Evolutionary conservation across 78 protist genomes (phyloP).

Genomic region (Dictyostelium discoideum): DNA sequence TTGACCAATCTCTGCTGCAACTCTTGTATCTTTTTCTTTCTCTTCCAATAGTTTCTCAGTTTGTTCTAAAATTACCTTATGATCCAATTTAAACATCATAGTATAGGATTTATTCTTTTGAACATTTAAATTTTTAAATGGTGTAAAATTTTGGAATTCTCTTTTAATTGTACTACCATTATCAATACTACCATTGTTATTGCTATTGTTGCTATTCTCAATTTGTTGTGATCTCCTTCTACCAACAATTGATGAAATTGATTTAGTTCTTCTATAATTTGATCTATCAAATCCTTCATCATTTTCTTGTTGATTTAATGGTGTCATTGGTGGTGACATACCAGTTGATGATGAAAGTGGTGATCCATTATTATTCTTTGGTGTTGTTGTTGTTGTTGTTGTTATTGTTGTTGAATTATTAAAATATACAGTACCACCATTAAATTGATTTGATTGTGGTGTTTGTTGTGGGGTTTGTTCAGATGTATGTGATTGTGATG

Average conservation of each 20-base stretch:
- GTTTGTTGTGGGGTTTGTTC: neutral
- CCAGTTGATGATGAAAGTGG: slow-evolving; percentile 20
- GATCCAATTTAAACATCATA: slow-evolving; percentile 59
- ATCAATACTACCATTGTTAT: neutral
- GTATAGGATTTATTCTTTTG: slow-evolving; percentile 46
- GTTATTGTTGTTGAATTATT: neutral
- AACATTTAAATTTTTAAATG: neutral
- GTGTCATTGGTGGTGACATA: slow-evolving; percentile 22
- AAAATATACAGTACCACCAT: slow-evolving; percentile 36
- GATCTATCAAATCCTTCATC: slow-evolving; percentile 18
- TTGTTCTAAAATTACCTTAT: slow-evolving; percentile 39
- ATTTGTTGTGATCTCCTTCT: neutral
- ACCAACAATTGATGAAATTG: slow-evolving; percentile 25
- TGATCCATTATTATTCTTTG: neutral
- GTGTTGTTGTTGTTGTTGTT: neutral
- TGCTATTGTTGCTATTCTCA: neutral
- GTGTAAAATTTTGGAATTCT: slow-evolving; percentile 39
- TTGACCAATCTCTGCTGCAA: slow-evolving; percentile 78
- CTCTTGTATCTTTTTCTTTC: slow-evolving; percentile 64
- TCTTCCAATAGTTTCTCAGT: slow-evolving; percentile 60
- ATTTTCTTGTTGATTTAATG: neutral
- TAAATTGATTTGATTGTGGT: neutral
- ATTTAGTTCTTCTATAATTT: slow-evolving; percentile 30
- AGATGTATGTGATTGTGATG: neutral
- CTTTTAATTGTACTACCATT: neutral